phyloP scores from a whole-genome alignment of 202 grass and related monocot genomes.

The Setaria italica region DNA sequence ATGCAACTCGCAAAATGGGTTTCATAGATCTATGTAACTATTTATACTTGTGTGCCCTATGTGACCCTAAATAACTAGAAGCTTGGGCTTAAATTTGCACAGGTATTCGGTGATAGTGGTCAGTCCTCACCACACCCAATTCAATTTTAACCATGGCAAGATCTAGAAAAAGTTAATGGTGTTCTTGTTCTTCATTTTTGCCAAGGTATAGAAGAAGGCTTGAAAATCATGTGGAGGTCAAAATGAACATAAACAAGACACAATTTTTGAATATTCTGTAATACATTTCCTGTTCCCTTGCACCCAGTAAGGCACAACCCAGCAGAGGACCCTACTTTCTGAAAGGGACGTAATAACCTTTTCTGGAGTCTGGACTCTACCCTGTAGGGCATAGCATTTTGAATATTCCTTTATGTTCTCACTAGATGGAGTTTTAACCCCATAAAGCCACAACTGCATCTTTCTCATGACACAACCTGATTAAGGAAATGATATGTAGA shows the following conservation, averaged over 20 bases:
- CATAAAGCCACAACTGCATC: background rate
- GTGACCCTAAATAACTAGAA: no score
- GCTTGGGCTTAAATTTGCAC: no score
- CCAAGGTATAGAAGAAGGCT: background rate
- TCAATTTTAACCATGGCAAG: no score
- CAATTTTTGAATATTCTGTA: background rate
- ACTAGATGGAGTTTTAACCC: background rate
- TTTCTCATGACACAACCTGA: background rate
- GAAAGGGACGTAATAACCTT: background rate
- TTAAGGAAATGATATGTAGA: background rate
- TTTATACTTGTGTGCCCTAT: no score
- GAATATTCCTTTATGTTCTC: background rate
- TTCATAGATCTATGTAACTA: background rate
- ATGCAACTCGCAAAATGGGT: background rate
- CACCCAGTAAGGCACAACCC: background rate
- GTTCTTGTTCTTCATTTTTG: background rate
- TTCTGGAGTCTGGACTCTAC: background rate
- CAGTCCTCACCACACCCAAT: no score
- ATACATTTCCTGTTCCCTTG: background rate
- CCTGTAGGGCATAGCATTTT: background rate
- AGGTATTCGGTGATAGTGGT: no score
- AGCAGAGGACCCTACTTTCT: background rate
- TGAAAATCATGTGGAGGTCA: background rate
- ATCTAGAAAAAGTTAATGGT: background rate
- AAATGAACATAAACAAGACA: no score